phyloP scores from a whole-genome alignment of 2,329 filamentous ascomycete genomes.

The Thielaviopsis ethacetica region DNA sequence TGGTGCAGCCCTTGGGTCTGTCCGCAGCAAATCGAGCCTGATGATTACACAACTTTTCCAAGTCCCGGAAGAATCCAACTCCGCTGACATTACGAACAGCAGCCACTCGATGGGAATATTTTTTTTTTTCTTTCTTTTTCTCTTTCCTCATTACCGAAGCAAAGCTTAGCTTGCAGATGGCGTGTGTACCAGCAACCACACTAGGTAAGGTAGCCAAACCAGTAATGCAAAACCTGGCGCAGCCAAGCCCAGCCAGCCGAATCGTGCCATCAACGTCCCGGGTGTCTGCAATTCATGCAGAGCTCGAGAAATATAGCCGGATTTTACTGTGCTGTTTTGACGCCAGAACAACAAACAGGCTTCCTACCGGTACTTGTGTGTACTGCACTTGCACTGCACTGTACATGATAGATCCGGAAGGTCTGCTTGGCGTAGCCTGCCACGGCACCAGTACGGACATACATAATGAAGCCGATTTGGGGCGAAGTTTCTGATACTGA shows the following conservation, averaged over 20 bases:
- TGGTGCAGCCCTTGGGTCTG: not conserved
- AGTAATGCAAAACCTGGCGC: not conserved
- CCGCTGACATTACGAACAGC: too few species aligned
- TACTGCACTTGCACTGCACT: too few species aligned
- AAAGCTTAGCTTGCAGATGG: not conserved
- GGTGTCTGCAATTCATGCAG: not conserved
- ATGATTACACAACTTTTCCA: not conserved
- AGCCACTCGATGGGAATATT: not conserved
- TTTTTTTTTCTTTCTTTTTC: not conserved
- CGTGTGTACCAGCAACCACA: not conserved
- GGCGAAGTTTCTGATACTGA: not conserved
- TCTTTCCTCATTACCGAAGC: not conserved
- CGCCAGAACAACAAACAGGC: not conserved
- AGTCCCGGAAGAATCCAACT: not conserved
- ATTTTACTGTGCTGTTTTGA: not conserved
- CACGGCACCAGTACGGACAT: not conserved
- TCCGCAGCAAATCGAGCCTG: not conserved
- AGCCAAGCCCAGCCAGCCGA: not conserved
- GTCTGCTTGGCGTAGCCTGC: not conserved
- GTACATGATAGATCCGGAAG: not conserved
- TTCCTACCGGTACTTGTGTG: too few species aligned
- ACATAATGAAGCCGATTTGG: not conserved
- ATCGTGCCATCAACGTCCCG: not conserved
- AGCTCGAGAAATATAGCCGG: not conserved
- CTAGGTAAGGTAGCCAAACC: too few species aligned